Evolutionary conservation across 2,329 filamentous ascomycete genomes (phyloP).

Genomic region (Sporothrix brunneoviolacea): DNA sequence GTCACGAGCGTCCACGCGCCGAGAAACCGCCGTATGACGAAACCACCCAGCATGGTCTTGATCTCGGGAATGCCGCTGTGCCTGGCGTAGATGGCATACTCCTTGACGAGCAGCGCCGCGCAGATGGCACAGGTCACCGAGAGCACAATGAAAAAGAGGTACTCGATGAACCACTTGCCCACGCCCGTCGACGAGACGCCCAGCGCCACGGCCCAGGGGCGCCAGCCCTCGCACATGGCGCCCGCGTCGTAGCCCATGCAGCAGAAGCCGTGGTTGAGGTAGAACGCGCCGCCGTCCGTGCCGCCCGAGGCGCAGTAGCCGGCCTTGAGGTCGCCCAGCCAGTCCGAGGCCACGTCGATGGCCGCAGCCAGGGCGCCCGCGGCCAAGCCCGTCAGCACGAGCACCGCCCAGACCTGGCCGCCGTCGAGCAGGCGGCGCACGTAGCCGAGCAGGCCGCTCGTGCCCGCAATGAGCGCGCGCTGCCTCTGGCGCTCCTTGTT

Average conservation of each 20-base stretch:
- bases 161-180: constrained; percentile 77
- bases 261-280: constrained; percentile 85
- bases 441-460: constrained; percentile 66
- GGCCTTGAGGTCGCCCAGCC: constrained; percentile 86
- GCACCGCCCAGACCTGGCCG: constrained; percentile 84
- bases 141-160: constrained; percentile 77
- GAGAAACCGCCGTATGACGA: constrained; percentile 82
- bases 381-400: constrained; percentile 77
- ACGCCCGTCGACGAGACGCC: constrained; percentile 47
- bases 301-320: constrained; percentile 76
- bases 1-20: constrained; percentile 82
- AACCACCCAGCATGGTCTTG: constrained; percentile 90
- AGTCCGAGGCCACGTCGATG: constrained; percentile 87
- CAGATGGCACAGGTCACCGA: constrained; percentile 74
- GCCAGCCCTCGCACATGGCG: constrained; percentile 80
- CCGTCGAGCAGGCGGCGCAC: constrained; percentile 69
- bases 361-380: constrained; percentile 78
- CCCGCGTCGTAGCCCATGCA: constrained; percentile 85
- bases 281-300: constrained; percentile 76
- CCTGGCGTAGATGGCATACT: constrained; percentile 81
- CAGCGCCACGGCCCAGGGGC: constrained; percentile 71
- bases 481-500: constrained; percentile 88
- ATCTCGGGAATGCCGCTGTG: constrained; percentile 97
- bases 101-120: constrained; percentile 72
- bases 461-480: constrained; percentile 64